Conservation (phyloP, 73 alveolate genomes). For the Paramecium tetraurelia region DNA sequence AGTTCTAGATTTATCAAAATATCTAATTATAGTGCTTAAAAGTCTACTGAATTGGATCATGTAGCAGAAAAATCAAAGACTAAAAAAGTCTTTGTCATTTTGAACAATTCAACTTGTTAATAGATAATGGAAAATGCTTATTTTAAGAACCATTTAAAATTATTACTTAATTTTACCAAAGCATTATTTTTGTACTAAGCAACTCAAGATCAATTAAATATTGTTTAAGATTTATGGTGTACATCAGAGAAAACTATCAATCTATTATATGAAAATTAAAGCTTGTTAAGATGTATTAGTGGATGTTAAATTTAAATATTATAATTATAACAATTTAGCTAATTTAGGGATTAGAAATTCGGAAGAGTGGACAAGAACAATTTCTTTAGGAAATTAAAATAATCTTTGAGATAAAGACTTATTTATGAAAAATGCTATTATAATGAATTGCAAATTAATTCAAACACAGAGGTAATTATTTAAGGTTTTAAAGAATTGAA, state of each 20-base stretch:
- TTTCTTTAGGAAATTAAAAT: background rate
- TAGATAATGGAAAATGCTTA: background rate
- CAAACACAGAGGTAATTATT: background rate
- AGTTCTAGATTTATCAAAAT: background rate
- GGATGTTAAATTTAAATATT: background rate
- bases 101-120: background rate
- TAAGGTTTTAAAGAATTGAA: background rate
- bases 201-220: background rate
- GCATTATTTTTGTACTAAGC: background rate
- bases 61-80: background rate
- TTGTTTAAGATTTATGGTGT: background rate
- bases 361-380: background rate
- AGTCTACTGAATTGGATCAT: background rate
- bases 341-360: background rate
- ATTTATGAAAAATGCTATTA: background rate
- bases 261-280: conserved; percentile 5
- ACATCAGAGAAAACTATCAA: background rate
- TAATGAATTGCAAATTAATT: background rate
- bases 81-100: background rate
- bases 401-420: background rate
- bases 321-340: background rate
- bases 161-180: background rate
- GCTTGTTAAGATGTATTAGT: background rate
- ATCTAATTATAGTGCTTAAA: background rate
- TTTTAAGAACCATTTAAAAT: background rate